A percentile compares a stretch with the other conserved stretches of the same genome.
phyloP scores from a whole-genome alignment of 2,329 filamentous ascomycete species.

The Stenocarpella maydis region DNA sequence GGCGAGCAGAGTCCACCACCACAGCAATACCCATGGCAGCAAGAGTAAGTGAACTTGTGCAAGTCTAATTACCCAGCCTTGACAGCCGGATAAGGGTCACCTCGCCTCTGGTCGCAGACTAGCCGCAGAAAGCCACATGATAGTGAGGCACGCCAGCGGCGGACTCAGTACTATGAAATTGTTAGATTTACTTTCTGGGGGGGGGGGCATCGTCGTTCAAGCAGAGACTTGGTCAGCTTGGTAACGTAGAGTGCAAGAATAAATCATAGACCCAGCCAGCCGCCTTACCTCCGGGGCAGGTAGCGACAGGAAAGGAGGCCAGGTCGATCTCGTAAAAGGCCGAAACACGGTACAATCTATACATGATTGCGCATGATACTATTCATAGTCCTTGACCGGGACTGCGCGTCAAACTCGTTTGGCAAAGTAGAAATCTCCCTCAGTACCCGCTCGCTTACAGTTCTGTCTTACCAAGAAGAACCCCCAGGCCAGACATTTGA shows the following conservation, averaged over 20 bases:
- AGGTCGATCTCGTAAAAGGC: not conserved
- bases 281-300: too few species aligned
- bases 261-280: too few species aligned
- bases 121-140: not conserved
- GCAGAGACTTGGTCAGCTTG: not conserved
- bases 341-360: not conserved
- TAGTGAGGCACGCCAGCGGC: too few species aligned
- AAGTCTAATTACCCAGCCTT: not conserved
- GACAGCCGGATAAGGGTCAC: not conserved
- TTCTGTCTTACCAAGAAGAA: not conserved
- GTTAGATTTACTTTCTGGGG: not conserved
- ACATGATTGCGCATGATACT: not conserved
- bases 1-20: not conserved
- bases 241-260: too few species aligned
- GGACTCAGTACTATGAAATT: not conserved
- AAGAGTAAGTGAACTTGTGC: not conserved
- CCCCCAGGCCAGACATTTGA: not conserved
- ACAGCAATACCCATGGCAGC: not conserved
- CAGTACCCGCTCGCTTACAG: conserved; percentile 18
- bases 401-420: conserved; percentile 20
- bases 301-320: not conserved
- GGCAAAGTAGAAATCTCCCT: not conserved
- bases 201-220: not conserved
- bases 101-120: not conserved
- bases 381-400: conserved; percentile 16